Evolutionary conservation across 108 stramenopile species (phyloP).

Genomic region (Cyclotella cryptica): DNA sequence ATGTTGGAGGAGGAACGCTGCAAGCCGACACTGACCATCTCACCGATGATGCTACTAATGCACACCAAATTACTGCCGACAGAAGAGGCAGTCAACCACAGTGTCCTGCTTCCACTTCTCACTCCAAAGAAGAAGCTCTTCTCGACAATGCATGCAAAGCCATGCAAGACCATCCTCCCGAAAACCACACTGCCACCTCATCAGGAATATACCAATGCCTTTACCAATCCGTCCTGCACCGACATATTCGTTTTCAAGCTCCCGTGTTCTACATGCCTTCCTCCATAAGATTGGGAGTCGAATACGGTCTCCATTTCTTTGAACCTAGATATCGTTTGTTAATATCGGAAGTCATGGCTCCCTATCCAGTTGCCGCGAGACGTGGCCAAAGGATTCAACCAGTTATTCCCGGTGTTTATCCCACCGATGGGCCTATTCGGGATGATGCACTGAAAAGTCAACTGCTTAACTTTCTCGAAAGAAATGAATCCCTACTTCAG

Average conservation of each 20-base stretch:
- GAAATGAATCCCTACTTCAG: slow-evolving; percentile 28
- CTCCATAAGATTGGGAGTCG: slow-evolving; percentile 45
- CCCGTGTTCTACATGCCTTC: slow-evolving; percentile 78
- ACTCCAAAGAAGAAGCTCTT: slow-evolving; percentile 19
- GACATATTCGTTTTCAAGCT: slow-evolving; percentile 57
- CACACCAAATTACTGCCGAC: not conserved
- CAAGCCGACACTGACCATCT: too few relatives aligned
- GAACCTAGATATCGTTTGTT: slow-evolving; percentile 82
- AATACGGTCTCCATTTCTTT: slow-evolving; percentile 76
- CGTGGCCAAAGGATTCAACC: slow-evolving; percentile 56
- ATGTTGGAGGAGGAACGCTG: too few relatives aligned
- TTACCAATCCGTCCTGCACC: slow-evolving; percentile 55
- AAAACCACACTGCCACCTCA: slow-evolving; percentile 21
- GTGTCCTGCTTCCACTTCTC: too few relatives aligned
- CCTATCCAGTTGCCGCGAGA: slow-evolving; percentile 49
- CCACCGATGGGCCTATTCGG: slow-evolving; percentile 1
- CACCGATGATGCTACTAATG: not conserved
- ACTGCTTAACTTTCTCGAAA: slow-evolving; percentile 30
- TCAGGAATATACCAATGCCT: slow-evolving; percentile 57
- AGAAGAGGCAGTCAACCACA: slow-evolving; percentile 15
- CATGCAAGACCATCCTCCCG: slow-evolving; percentile 36
- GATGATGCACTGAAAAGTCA: slow-evolving; percentile 29
- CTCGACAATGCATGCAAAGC: slow-evolving; percentile 43
- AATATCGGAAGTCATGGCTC: slow-evolving; percentile 61
- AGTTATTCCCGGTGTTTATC: slow-evolving; percentile 32